Percentiles rank a stretch among this genome's conserved stretches.
phyloP scores from a whole-genome alignment of 805 yeast genomes.

The Candida khao-thaluensis region DNA sequence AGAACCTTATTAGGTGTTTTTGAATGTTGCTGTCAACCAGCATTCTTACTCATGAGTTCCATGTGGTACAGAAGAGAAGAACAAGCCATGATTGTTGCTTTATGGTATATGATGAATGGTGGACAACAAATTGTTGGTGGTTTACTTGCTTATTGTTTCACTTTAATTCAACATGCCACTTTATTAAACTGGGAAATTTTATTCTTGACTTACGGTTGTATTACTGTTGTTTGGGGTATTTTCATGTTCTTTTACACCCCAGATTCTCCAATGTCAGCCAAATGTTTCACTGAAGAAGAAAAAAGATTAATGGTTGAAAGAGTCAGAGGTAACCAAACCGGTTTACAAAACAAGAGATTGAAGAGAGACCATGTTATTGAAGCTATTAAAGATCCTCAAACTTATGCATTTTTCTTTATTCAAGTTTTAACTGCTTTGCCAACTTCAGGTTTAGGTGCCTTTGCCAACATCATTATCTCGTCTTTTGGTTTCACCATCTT shows the following conservation, averaged over 20 bases:
- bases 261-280: constrained; percentile 40
- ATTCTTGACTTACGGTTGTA: constrained; percentile 54
- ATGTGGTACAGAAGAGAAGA: constrained; percentile 60
- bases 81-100: constrained; percentile 29
- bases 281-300: constrained; percentile 42
- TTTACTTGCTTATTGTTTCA: constrained; percentile 48
- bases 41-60: constrained; percentile 54
- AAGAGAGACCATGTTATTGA: constrained; percentile 46
- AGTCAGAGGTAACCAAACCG: constrained; percentile 50
- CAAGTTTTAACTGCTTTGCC: constrained; percentile 47
- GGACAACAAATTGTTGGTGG: constrained; percentile 52
- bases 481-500: constrained; percentile 49
- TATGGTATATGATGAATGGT: constrained; percentile 59
- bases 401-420: constrained; percentile 47
- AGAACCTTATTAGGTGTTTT: constrained; percentile 53
- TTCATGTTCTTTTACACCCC: constrained; percentile 46
- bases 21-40: constrained; percentile 56
- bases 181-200: constrained; percentile 60
- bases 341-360: constrained; percentile 48
- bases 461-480: constrained; percentile 49
- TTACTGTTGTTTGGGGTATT: constrained; percentile 52
- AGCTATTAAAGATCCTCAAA: constrained; percentile 45
- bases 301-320: constrained; percentile 44
- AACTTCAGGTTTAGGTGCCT: constrained; percentile 53
- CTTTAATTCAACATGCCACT: constrained; percentile 40